Evolutionary conservation across 176 grass and related monocot species (phyloP), one percentile per base, ranked within the genome.

Genomic region (Themeda triandra): DNA sequence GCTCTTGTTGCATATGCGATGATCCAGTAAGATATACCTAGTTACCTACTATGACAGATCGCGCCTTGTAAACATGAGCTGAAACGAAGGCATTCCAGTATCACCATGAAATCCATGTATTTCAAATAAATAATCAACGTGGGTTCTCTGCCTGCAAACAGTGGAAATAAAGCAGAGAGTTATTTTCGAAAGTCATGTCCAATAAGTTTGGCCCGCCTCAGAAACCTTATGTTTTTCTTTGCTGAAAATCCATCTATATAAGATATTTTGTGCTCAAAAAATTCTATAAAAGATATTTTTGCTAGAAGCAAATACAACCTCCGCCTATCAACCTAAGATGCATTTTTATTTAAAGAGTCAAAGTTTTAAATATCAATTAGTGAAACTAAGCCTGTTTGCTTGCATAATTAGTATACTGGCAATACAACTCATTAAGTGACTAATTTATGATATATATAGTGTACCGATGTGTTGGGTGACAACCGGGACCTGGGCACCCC

Each of bases 1-100:
- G 35, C 87, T 98, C 65, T 82, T 98, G 86, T 62, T 98, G 40
- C 87, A 98, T 78, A 88, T 89, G 96, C 77, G 84, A 76, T 96
- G 85, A 96, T 71, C 66, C 73, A 54, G 29, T 39, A 32, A 63
- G 36, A 28, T 71, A 14, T n/a, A n/a, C n/a, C 3, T 6, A 13
- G 24, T 63, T 63, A 49, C 31, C 29, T 64, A 41, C 15, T 88
- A 42, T 66, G 71, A 21, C 3, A 14, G 30, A 87, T 73, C 18
- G 5, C 48, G 53, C 24, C 75, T 59, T 59, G 4, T 29, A 60
- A 72, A 44, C 30, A 21, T 63, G 59, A 12, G 11, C 11, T n/a
- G 75, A 60, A 76, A 69, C 10, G 4, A 73, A 23, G 27, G n/a
- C 21, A 49, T 12, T 80, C 23, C 25, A 37, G 30, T 31, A 14